Evolutionary conservation across 495 filamentous ascomycete genomes (phyloP).

Genomic region (Penicillium cataractarum): DNA sequence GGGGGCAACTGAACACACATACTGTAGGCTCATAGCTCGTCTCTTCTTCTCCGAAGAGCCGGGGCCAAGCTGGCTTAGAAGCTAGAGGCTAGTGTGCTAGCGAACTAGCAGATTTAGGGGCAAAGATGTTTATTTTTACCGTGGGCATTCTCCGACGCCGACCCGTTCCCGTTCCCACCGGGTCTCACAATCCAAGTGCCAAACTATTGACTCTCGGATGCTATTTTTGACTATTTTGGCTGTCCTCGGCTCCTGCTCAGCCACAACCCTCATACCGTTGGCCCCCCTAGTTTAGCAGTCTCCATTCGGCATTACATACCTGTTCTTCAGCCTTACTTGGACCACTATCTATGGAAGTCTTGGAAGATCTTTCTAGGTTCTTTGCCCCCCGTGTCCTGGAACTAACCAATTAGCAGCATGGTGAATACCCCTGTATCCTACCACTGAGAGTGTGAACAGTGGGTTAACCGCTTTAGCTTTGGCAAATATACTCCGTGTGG

Average conservation of each 20-base stretch:
- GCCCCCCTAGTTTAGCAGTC: constrained; percentile 1
- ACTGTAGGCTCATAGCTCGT: not conserved
- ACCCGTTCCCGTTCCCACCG: constrained; percentile 7
- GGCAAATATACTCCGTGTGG: not conserved
- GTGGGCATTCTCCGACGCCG: not conserved
- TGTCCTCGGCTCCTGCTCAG: not conserved
- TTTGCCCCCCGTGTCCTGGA: not conserved
- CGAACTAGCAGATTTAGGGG: not conserved
- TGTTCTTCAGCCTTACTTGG: constrained; percentile 3
- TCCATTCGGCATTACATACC: not conserved
- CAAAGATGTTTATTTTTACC: constrained; percentile 6
- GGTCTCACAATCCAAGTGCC: constrained; percentile 7
- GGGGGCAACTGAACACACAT: not conserved
- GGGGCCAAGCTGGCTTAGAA: not conserved
- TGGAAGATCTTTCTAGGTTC: not conserved
- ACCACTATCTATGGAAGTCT: not conserved
- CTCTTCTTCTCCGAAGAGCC: not conserved
- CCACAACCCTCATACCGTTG: constrained; percentile 8
- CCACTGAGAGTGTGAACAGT: not conserved
- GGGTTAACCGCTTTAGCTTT: not conserved
- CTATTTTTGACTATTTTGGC: not conserved
- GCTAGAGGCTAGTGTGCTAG: not conserved
- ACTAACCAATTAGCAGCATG: not conserved
- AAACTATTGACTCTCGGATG: not conserved
- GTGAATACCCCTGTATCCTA: not conserved